Evolutionary conservation across 208 protist species (phyloP).

Genomic region (Crithidia sp.): DNA sequence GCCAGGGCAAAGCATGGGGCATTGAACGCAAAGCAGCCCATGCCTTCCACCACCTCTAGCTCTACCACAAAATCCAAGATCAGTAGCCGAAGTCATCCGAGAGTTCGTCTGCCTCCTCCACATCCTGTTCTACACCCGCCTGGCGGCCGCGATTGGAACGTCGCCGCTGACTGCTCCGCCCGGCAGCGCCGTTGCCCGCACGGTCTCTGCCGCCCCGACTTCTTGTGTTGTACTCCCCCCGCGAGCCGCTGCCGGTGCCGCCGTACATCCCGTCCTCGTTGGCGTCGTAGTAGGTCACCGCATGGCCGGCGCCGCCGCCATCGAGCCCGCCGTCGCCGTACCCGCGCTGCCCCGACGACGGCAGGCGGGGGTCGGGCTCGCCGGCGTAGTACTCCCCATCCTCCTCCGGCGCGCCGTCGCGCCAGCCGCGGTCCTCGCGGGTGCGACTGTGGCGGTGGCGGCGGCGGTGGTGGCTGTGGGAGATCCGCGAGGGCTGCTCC

Average conservation of each 20-base stretch:
- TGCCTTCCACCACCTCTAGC: too few relatives aligned
- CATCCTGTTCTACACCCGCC: conserved; percentile 31
- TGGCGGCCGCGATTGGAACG: conserved; percentile 22
- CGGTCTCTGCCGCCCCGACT: conserved; percentile 3
- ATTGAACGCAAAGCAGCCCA: too few relatives aligned
- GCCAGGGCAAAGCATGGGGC: too few relatives aligned
- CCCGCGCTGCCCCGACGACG: background rate
- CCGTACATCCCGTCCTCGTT: conserved; percentile 26
- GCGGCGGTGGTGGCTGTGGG: conserved; percentile 34
- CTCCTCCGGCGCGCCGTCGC: background rate
- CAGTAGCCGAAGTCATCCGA: conserved; percentile 30
- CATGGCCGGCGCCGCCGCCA: background rate
- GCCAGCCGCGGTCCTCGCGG: background rate
- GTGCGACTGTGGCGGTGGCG: conserved; percentile 16
- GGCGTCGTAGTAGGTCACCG: conserved; percentile 22
- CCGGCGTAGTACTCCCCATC: conserved; percentile 17
- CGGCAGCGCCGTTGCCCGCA: conserved; percentile 15
- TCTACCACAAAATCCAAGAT: background rate
- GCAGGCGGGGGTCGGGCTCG: conserved; percentile 28
- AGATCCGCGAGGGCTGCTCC: conserved; percentile 18
- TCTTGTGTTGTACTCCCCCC: conserved; percentile 9
- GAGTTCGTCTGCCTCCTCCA: conserved; percentile 40
- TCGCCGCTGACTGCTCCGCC: conserved; percentile 14
- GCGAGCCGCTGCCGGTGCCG: conserved; percentile 8
- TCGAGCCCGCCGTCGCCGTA: conserved; percentile 5